phyloP scores from a whole-genome alignment of 2,329 filamentous ascomycete species.

The Lomentospora prolificans region DNA sequence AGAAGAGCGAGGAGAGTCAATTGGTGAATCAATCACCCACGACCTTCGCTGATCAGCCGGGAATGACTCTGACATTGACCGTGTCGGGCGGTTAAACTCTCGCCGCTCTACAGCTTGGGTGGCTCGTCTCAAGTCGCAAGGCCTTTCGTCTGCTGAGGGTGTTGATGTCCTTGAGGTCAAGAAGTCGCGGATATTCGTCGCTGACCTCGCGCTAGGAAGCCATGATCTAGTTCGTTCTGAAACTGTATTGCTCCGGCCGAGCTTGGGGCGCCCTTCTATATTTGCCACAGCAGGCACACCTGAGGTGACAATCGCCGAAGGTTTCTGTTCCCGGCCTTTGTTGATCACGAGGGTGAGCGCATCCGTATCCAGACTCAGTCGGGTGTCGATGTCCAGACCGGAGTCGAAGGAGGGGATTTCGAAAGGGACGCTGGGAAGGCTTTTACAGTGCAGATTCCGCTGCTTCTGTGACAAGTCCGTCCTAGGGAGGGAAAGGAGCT shows the following conservation, averaged over 20 bases:
- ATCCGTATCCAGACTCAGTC: constrained; percentile 25
- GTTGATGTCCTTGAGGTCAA: constrained; percentile 9
- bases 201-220: constrained; percentile 37
- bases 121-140: background rate
- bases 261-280: constrained; percentile 15
- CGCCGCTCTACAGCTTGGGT: background rate
- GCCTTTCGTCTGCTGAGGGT: background rate
- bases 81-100: background rate
- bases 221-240: constrained; percentile 42
- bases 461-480: constrained; percentile 18
- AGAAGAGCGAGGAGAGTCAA: constrained; percentile 9
- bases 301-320: background rate
- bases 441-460: constrained; percentile 20
- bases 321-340: background rate
- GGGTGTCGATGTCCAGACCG: constrained; percentile 37
- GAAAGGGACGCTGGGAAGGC: constrained; percentile 25
- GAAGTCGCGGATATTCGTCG: constrained; percentile 24
- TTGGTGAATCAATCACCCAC: constrained; percentile 10
- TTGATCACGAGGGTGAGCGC: background rate
- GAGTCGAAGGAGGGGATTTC: constrained; percentile 45
- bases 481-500: constrained; percentile 14
- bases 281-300: background rate
- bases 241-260: constrained; percentile 33
- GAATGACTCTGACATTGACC: background rate
- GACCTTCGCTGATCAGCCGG: constrained; percentile 6